Base-by-base conservation (phyloP, 768 basidiomycete species). In the Kwoniella bestiolae region DNA sequence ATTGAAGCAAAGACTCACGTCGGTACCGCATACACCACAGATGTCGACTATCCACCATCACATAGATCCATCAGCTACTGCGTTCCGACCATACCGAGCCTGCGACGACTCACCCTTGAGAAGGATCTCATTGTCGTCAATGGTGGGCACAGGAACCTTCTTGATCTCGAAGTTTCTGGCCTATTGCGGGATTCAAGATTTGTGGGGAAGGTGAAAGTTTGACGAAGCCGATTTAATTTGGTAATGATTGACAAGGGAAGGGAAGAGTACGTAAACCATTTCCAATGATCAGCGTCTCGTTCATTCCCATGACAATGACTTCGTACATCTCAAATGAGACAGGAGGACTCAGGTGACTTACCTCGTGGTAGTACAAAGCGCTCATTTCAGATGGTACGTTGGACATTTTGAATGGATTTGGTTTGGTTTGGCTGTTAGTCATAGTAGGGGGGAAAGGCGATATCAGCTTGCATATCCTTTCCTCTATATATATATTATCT, bases 311-410 rank as follows among this genome's bases (percentile, higher is more conserved):
- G 38, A 41, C 18, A 67, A 62, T 31, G 70, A 55, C 47, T 60
- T 52, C 50, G 26, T 25, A 52, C 16, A 29, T 16, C 21, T 16
- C 18, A 11, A 3, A 38, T 38, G 16, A 11, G 18, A 16, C 14
- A n/a, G n/a, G n/a, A n/a, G 34, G 12, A 41, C 38, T 41, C 8
- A 16, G 23, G 26, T 63, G 31, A 76, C 82, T 45, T 70, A 90
- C 90, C 67, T 84, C 84, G 73, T 85, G 85, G 82, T 90, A 91
- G 83, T 86, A 90, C 70, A 90, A 82, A 18, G 90, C 90, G 80
- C 86, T 86, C 90, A 91, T 91, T 57, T 74, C 69, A 51, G 47
- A 31, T 50, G 58, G 63, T 29, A 70, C 63, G 56, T 57, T 61
- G 47, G 60, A 61, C 74, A 75, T 75, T 45, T 66, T 72, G 60